A percentile compares a stretch with the other conserved stretches of the same genome.
Evolutionary conservation across 1,284 basidiomycete genomes (phyloP).

Genomic region (Stereum hirsutum): DNA sequence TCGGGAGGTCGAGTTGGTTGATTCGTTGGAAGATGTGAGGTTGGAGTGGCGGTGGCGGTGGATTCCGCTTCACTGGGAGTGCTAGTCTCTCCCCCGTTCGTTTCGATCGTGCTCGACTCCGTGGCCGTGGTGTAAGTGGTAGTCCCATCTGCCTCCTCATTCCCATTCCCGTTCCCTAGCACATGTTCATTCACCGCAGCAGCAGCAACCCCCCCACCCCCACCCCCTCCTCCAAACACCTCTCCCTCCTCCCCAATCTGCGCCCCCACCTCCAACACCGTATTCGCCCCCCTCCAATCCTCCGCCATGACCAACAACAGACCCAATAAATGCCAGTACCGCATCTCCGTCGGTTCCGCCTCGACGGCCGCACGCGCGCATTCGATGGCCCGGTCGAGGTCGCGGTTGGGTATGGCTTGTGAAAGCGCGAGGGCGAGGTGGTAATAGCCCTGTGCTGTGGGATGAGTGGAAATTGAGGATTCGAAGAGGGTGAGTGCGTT

Average conservation of each 20-base stretch:
- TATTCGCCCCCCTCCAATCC: conserved; percentile 74
- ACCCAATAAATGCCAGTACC: conserved; percentile 90
- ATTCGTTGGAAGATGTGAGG: neutral
- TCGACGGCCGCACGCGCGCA: conserved; percentile 74
- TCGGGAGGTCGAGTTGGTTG: neutral
- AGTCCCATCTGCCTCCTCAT: too few species aligned
- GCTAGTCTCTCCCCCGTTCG: neutral
- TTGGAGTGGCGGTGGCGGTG: conserved; percentile 6
- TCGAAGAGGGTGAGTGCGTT: conserved; percentile 52
- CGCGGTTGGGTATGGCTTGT: conserved; percentile 52
- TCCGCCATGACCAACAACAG: conserved; percentile 74
- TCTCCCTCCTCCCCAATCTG: conserved; percentile 37
- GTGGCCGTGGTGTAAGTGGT: conserved; percentile 6
- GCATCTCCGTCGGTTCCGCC: conserved; percentile 59
- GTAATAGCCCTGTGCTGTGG: conserved; percentile 62
- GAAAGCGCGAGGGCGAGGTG: conserved; percentile 76
- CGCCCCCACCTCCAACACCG: conserved; percentile 68
- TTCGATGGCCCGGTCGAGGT: conserved; percentile 60
- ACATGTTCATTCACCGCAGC: too few species aligned
- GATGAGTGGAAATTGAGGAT: conserved; percentile 42
- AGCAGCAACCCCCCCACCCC: neutral
- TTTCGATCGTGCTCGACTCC: neutral
- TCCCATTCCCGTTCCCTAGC: neutral
- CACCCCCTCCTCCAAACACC: conserved; percentile 17
- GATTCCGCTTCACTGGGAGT: conserved; percentile 1